Percentiles rank a stretch among this genome's conserved stretches.
Conservation (phyloP, 257 asterid genomes). For the Primulina tabacum region DNA sequence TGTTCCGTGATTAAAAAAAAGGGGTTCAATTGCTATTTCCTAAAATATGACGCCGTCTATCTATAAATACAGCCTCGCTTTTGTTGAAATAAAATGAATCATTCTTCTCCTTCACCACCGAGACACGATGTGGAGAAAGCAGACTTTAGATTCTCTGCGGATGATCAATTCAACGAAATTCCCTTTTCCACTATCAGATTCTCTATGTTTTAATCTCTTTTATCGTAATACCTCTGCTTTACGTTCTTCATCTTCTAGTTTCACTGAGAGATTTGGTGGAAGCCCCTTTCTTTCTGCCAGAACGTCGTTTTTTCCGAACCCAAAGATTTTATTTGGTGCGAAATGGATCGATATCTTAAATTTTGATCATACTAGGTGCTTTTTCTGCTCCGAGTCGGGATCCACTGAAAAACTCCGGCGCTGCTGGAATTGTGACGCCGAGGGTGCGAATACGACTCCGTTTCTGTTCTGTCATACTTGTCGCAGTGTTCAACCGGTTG, state of each 20-base stretch:
- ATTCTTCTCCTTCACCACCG: neutral
- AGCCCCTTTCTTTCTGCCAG: constrained; percentile 22
- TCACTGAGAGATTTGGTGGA: constrained; percentile 20
- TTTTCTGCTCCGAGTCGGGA: constrained; percentile 44
- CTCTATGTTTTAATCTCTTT: neutral
- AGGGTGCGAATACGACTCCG: constrained; percentile 37
- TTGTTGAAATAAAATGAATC: too few relatives aligned
- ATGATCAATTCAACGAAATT: neutral
- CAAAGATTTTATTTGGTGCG: constrained; percentile 20
- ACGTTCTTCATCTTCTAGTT: constrained; percentile 22
- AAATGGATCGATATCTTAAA: constrained; percentile 9
- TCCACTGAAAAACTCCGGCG: constrained; percentile 21
- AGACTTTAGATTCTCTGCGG: neutral
- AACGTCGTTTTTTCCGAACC: constrained; percentile 21
- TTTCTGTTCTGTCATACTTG: constrained; percentile 76
- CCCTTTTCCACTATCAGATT: neutral
- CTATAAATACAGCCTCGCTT: too few relatives aligned
- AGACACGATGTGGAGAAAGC: neutral
- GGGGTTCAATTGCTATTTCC: too few relatives aligned
- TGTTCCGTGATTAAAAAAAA: too few relatives aligned
- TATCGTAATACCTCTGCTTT: constrained; percentile 19
- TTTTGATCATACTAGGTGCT: constrained; percentile 11
- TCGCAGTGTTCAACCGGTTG: constrained; percentile 72
- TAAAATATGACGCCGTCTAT: too few relatives aligned
- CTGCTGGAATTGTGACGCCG: constrained; percentile 82